A percentile compares a stretch with the other conserved stretches of the same genome.
Evolutionary conservation across 83 land plant species (phyloP).

Genomic region (Isoetes engelmannii): DNA sequence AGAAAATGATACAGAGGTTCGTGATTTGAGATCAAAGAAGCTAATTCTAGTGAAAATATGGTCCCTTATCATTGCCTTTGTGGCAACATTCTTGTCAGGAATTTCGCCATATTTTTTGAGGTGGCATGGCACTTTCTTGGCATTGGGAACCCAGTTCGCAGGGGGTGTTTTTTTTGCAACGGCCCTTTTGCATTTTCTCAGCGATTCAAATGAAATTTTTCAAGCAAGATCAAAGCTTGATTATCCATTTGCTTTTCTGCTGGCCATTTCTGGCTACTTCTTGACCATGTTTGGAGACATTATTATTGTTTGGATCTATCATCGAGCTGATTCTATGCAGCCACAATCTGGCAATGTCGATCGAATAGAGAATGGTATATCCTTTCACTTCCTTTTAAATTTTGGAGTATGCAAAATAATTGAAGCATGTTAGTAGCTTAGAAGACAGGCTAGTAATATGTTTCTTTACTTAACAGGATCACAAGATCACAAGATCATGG

Average conservation of each 20-base stretch:
- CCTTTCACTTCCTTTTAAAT: too few species aligned
- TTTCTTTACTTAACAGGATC: too few species aligned
- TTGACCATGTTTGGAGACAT: background rate
- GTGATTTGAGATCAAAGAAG: background rate
- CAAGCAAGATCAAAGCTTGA: background rate
- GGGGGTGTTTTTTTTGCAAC: background rate
- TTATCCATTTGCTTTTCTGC: slow-evolving; percentile 1
- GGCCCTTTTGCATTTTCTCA: background rate
- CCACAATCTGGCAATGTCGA: too few species aligned
- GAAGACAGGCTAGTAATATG: too few species aligned
- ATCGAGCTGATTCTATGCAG: background rate
- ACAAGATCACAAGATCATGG: too few species aligned
- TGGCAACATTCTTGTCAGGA: background rate
- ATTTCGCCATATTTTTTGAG: background rate
- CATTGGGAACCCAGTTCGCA: background rate
- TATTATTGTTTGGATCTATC: background rate
- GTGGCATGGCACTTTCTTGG: background rate
- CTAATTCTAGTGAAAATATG: slow-evolving; percentile 1
- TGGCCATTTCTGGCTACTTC: slow-evolving; percentile 2
- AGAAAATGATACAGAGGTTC: background rate
- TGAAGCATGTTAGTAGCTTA: too few species aligned
- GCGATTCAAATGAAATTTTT: background rate
- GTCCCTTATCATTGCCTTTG: background rate
- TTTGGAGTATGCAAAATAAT: too few species aligned
- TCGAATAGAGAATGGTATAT: too few species aligned